Base-by-base conservation (phyloP, 2,329 filamentous ascomycete species). In the Pseudogymnoascus pannorum region DNA sequence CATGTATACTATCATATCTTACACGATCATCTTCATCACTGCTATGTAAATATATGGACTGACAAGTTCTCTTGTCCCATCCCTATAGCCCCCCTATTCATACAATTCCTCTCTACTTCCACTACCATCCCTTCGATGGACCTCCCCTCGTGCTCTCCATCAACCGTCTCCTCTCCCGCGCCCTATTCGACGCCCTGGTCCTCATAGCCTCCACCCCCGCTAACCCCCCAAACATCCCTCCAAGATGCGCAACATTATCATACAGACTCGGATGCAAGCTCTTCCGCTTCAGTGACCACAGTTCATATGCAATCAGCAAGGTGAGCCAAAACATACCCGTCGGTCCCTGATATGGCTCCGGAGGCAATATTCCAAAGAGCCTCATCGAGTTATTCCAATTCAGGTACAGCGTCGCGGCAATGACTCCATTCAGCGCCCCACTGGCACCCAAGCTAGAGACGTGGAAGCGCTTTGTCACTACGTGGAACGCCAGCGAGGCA, bases 361-460 rank as follows among this genome's bases (percentile, higher is more conserved):
- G 77, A 11, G 83, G 84, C 63, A 84, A 75, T 7, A 66, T 51
- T 1, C 80, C 82, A 26, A 86, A 73, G 60, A 87, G 71, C 70
- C 78, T 80, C 73, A 87, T 82, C 36, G 79, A 77, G 42, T 86
- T 82, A 61, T 76, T 76, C 60, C 77, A 74, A 69, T 86, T 79
- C 65, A 81, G 72, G 78, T 82, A 84, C 67, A 87, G 83, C 72
- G 84, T 88, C 1, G 85, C 84, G 1, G 79, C 80, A 6, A 82
- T 70, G 20, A 90, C 69, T 20, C 87, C 87, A 64, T 83, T 80
- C 4, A 87, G 76, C 35, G 82, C 83, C 9, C 84, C 87, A 5
- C 86, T 89, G 1, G 86, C 85, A n/a, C 88, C 88, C 8, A 89
- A 76, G 1, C 82, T 81, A 36, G 85, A 76, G 0, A 73, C 68